Conservation (phyloP, 179 eudicot species). For the Silene coronaria region DNA sequence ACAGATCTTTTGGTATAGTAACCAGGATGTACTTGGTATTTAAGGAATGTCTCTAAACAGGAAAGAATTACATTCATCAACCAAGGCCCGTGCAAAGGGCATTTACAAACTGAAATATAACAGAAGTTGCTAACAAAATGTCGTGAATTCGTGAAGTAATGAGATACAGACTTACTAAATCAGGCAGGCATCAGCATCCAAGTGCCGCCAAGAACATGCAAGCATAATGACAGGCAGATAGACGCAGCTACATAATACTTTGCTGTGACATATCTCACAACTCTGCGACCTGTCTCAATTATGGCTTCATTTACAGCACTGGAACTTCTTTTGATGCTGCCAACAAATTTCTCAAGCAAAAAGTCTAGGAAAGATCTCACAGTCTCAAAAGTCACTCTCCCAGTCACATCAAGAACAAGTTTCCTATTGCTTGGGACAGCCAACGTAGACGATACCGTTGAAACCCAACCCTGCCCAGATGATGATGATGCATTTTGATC, state of each 20-base stretch:
- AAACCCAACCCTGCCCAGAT: slow-evolving; percentile 36
- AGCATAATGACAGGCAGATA: slow-evolving; percentile 62
- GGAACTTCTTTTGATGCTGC: slow-evolving; percentile 37
- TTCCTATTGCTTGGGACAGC: slow-evolving; percentile 63
- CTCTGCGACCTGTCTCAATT: slow-evolving; percentile 42
- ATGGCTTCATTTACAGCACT: slow-evolving; percentile 39
- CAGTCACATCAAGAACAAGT: slow-evolving; percentile 68
- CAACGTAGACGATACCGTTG: slow-evolving; percentile 57
- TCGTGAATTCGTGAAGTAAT: background rate
- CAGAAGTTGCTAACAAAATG: background rate
- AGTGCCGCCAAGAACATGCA: slow-evolving; percentile 55
- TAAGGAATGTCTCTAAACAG: background rate
- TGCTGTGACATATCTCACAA: slow-evolving; percentile 39
- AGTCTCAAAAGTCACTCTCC: slow-evolving; percentile 65
- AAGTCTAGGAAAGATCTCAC: slow-evolving; percentile 62
- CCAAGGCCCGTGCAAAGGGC: background rate
- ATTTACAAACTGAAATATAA: slow-evolving; percentile 5
- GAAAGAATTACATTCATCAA: slow-evolving; percentile 9
- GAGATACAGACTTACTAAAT: slow-evolving; percentile 1
- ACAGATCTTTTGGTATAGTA: background rate
- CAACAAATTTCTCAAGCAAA: slow-evolving; percentile 41
- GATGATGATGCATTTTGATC: slow-evolving; percentile 15
- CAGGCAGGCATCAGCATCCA: slow-evolving; percentile 51
- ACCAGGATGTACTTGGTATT: background rate
- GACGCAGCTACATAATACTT: slow-evolving; percentile 47